These are phyloP conservation scores for Mortierella sp. DNA, from an alignment of 371 early-diverging fungal species.

Conservation along the genomic window DNA sequence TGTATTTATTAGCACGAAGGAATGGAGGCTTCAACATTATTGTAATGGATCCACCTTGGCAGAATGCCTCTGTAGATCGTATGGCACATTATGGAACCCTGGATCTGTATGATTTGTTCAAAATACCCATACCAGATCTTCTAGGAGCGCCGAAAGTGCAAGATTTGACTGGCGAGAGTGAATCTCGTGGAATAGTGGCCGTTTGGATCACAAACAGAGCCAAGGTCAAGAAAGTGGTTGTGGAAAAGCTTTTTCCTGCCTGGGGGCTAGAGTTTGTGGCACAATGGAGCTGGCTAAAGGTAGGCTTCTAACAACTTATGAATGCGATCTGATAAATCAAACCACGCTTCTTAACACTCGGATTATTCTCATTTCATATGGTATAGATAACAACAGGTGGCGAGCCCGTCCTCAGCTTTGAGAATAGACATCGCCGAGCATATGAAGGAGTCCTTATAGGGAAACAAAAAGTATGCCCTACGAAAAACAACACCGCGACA, in stretches of 20 bases:
- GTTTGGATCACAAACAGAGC: slow-evolving; percentile 86
- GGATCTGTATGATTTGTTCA: slow-evolving; percentile 77
- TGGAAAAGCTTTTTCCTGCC: slow-evolving; percentile 74
- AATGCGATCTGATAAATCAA: not conserved
- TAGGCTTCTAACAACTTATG: slow-evolving; percentile 4
- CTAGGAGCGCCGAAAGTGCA: slow-evolving; percentile 26
- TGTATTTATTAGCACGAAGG: slow-evolving; percentile 13
- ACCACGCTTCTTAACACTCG: not conserved
- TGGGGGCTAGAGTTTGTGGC: slow-evolving; percentile 71
- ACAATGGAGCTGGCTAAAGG: slow-evolving; percentile 82
- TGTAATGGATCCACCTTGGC: slow-evolving; percentile 87
- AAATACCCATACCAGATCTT: slow-evolving; percentile 68
- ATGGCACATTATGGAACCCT: slow-evolving; percentile 68
- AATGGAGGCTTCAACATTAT: slow-evolving; percentile 68
- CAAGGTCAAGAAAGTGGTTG: slow-evolving; percentile 67
- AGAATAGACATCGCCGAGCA: slow-evolving; percentile 73
- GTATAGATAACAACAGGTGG: slow-evolving; percentile 62
- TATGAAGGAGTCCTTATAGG: slow-evolving; percentile 78
- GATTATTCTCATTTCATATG: not conserved
- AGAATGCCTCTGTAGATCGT: slow-evolving; percentile 72
- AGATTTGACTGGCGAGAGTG: not conserved
- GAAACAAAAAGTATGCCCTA: slow-evolving; percentile 8
- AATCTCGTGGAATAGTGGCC: slow-evolving; percentile 59
- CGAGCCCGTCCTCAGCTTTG: slow-evolving; percentile 65
- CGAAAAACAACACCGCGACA: not conserved